Conservation (phyloP, 768 basidiomycete genomes). For the Suillus subluteus region DNA sequence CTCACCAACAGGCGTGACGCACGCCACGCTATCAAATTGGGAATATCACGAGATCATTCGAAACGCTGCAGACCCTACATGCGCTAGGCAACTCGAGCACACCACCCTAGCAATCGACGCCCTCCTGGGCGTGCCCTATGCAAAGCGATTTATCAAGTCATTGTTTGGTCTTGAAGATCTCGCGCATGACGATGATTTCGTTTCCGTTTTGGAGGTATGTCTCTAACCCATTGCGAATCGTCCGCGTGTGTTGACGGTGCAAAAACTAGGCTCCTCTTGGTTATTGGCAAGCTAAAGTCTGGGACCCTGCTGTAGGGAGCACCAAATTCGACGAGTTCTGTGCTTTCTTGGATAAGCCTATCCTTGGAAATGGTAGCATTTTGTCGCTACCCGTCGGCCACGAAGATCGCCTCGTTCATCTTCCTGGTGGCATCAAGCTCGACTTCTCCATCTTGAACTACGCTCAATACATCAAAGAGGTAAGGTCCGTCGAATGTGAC, state of each 20-base stretch:
- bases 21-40: slow-evolving; percentile 81
- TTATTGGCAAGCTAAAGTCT: slow-evolving; percentile 83
- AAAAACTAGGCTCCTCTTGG: slow-evolving; percentile 57
- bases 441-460: slow-evolving; percentile 73
- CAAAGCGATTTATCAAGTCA: slow-evolving; percentile 61
- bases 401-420: slow-evolving; percentile 47
- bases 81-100: slow-evolving; percentile 59
- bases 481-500: slow-evolving; percentile 28
- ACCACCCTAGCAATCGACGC: slow-evolving; percentile 63
- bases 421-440: slow-evolving; percentile 51
- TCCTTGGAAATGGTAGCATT: slow-evolving; percentile 34
- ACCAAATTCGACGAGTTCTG: slow-evolving; percentile 74
- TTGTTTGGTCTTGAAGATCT: slow-evolving; percentile 77
- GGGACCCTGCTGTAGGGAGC: slow-evolving; percentile 77
- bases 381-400: slow-evolving; percentile 51
- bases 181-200: slow-evolving; percentile 79
- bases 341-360: slow-evolving; percentile 50
- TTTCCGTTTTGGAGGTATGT: slow-evolving; percentile 60
- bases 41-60: slow-evolving; percentile 88
- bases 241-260: slow-evolving; percentile 7
- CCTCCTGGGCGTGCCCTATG: slow-evolving; percentile 51
- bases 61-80: slow-evolving; percentile 63
- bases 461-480: slow-evolving; percentile 75
- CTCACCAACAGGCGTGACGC: slow-evolving; percentile 68
- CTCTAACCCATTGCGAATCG: slow-evolving; percentile 23